Percentiles rank a stretch among this genome's conserved stretches.
These are phyloP conservation scores for Lavandula angustifolia DNA, from an alignment of 257 asterid genomes.

Conservation along the genomic window DNA sequence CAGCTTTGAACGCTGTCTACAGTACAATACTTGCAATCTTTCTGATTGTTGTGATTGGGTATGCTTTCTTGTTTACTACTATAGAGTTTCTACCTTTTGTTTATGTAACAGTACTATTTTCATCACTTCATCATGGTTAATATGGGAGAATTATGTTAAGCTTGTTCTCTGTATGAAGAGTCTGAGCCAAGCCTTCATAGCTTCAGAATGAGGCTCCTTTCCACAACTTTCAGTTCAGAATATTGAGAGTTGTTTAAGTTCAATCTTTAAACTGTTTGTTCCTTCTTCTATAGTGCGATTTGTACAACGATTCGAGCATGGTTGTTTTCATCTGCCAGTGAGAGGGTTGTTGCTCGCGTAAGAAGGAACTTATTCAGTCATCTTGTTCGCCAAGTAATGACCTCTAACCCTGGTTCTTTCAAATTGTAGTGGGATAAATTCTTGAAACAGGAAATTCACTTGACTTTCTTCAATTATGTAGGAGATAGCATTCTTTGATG, in stretches of 20 bases:
- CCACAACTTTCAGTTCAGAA: not conserved
- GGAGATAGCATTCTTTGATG: slow-evolving; percentile 90
- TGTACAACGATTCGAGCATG: slow-evolving; percentile 74
- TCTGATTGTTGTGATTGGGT: slow-evolving; percentile 69
- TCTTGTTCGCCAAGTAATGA: slow-evolving; percentile 68
- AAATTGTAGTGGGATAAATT: slow-evolving; percentile 11
- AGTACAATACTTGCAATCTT: slow-evolving; percentile 58
- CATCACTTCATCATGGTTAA: not conserved
- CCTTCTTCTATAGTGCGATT: slow-evolving; percentile 53
- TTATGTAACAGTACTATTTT: slow-evolving; percentile 6
- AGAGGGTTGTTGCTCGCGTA: slow-evolving; percentile 59
- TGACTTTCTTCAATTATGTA: slow-evolving; percentile 26
- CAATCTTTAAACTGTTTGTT: slow-evolving; percentile 21
- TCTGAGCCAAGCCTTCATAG: not conserved
- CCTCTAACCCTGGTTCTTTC: slow-evolving; percentile 18
- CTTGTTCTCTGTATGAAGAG: not conserved
- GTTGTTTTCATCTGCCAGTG: slow-evolving; percentile 78
- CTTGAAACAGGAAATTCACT: slow-evolving; percentile 1
- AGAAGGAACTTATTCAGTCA: slow-evolving; percentile 69
- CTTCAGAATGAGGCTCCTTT: slow-evolving; percentile 7
- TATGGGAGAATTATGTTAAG: slow-evolving; percentile 5
- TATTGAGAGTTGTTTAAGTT: slow-evolving; percentile 18
- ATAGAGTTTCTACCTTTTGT: slow-evolving; percentile 2
- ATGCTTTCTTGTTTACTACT: slow-evolving; percentile 43
- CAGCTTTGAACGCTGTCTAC: slow-evolving; percentile 64